These are phyloP conservation scores for Ochetophila trinervis DNA, from an alignment of 306 rosid genomes.

Conservation along the genomic window DNA sequence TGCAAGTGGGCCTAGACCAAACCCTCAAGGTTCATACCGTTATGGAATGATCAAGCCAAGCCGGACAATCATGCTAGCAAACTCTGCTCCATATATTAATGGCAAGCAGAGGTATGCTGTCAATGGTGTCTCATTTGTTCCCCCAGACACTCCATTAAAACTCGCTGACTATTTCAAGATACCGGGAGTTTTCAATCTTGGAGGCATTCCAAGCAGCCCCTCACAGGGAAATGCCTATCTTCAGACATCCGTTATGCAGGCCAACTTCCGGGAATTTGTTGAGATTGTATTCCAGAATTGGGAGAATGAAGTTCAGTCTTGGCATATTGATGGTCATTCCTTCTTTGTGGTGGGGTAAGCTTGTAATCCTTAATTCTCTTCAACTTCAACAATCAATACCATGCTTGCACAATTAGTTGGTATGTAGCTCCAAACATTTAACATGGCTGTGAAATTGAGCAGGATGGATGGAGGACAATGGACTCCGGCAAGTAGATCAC, in stretches of 20 bases:
- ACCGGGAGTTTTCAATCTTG: constrained; percentile 73
- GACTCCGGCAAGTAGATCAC: constrained; percentile 65
- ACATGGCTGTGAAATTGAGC: constrained; percentile 28
- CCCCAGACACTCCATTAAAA: constrained; percentile 81
- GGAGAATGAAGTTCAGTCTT: constrained; percentile 80
- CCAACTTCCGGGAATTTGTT: constrained; percentile 69
- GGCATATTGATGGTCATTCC: constrained; percentile 89
- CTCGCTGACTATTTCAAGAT: constrained; percentile 83
- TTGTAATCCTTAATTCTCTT: not conserved
- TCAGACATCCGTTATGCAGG: constrained; percentile 83
- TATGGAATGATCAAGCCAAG: constrained; percentile 76
- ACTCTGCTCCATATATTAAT: constrained; percentile 77
- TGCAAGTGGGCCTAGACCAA: constrained; percentile 98
- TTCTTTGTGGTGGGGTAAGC: constrained; percentile 91
- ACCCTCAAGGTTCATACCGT: constrained; percentile 96
- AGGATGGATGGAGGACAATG: constrained; percentile 96
- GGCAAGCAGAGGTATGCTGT: constrained; percentile 96
- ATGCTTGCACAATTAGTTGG: not conserved
- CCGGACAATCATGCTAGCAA: constrained; percentile 74
- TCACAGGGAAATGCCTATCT: constrained; percentile 60
- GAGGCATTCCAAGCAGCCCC: constrained; percentile 68
- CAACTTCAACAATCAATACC: not conserved
- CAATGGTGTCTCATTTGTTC: constrained; percentile 66
- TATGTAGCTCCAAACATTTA: constrained; percentile 2
- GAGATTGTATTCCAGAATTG: constrained; percentile 96